These are phyloP conservation scores for Botrytis sinoallii DNA, from an alignment of 2,329 filamentous ascomycete species.

Conservation along the genomic window DNA sequence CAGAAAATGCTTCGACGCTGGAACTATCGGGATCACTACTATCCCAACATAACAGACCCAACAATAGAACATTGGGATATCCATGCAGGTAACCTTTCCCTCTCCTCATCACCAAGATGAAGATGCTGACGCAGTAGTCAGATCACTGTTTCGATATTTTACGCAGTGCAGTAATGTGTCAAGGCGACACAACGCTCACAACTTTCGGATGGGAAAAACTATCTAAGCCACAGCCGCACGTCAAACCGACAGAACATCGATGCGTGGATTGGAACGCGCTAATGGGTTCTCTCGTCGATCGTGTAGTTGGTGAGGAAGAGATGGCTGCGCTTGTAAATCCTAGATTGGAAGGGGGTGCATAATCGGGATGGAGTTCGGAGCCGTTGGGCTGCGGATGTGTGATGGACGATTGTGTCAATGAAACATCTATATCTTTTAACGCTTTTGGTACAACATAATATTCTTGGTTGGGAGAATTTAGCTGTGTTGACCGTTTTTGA, in stretches of 20 bases:
- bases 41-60: conserved; percentile 9
- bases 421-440: background rate
- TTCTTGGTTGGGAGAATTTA: background rate
- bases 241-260: conserved; percentile 1
- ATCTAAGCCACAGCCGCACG: conserved; percentile 6
- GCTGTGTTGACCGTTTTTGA: background rate
- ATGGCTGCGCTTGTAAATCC: conserved; percentile 15
- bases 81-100: background rate
- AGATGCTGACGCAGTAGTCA: background rate
- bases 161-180: conserved; percentile 13
- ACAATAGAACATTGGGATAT: conserved; percentile 12
- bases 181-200: conserved; percentile 11
- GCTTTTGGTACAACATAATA: background rate
- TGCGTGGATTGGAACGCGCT: conserved; percentile 1
- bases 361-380: background rate
- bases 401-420: background rate
- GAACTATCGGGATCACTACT: conserved; percentile 10
- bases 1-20: conserved; percentile 13
- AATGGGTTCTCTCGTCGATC: background rate
- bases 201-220: conserved; percentile 13
- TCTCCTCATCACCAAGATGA: accelerated
- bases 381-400: background rate
- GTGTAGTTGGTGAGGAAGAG: conserved; percentile 2
- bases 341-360: background rate
- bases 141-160: conserved; percentile 15